Conservation (phyloP, 2,329 filamentous ascomycete species). For the Fusarium sp. region DNA sequence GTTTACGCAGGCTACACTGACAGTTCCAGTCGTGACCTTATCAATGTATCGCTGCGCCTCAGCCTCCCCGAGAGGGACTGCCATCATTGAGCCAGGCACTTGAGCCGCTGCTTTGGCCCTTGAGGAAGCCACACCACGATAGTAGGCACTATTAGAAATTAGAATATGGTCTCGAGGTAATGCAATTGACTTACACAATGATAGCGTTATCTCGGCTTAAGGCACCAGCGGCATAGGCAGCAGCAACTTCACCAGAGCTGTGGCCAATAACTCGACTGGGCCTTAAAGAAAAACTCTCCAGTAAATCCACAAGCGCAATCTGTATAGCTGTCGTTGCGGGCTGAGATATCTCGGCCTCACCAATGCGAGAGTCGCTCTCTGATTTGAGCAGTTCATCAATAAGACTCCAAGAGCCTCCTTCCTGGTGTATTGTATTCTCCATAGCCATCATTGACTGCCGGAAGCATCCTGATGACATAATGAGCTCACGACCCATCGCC, state of each 20-base stretch:
- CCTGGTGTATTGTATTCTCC: neutral
- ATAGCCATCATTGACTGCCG: neutral
- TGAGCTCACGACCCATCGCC: neutral
- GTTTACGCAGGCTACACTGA: constrained; percentile 1
- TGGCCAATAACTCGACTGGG: neutral
- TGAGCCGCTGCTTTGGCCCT: neutral
- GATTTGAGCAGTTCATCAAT: neutral
- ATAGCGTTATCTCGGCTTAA: neutral
- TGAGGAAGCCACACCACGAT: neutral
- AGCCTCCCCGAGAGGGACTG: neutral
- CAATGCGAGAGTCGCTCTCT: neutral
- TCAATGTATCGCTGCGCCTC: neutral
- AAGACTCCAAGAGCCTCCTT: neutral
- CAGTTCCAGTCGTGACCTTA: neutral
- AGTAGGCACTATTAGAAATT: neutral
- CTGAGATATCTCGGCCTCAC: neutral
- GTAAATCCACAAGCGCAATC: neutral
- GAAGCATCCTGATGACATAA: neutral
- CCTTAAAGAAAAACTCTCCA: neutral
- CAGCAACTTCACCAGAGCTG: constrained; percentile 3
- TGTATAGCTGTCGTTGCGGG: neutral
- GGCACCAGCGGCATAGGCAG: neutral
- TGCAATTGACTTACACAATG: neutral
- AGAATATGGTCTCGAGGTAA: neutral
- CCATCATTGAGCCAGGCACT: constrained; percentile 1